Conservation (phyloP, 352 stramenopile species). For the Phytophthora quininea region DNA sequence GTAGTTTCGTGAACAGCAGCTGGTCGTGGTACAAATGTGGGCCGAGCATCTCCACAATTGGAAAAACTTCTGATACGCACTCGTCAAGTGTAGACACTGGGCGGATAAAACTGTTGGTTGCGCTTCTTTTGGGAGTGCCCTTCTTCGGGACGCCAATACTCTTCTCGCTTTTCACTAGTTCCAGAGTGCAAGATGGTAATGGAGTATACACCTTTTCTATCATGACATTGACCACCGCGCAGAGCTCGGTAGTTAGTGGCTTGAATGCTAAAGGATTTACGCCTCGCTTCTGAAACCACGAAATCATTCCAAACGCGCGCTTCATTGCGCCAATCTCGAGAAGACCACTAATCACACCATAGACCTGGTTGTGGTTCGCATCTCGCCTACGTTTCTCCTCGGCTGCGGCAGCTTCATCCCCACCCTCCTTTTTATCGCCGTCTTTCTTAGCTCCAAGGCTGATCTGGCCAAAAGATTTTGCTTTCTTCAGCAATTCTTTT, state of each 20-base stretch:
- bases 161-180: conserved; percentile 34
- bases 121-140: conserved; percentile 8
- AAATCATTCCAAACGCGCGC: conserved; percentile 80
- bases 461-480: conserved; percentile 71
- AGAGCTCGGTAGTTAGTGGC: conserved; percentile 70
- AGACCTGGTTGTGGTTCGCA: conserved; percentile 74
- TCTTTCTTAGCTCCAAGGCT: conserved; percentile 68
- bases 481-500: conserved; percentile 62
- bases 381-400: conserved; percentile 28
- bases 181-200: conserved; percentile 60
- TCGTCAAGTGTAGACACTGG: conserved; percentile 45
- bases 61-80: conserved; percentile 56
- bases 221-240: conserved; percentile 69
- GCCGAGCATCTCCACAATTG: conserved; percentile 69
- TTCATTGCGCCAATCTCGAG: conserved; percentile 73
- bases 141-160: conserved; percentile 9
- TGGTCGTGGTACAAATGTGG: conserved; percentile 71
- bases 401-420: conserved; percentile 34
- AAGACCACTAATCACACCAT: conserved; percentile 81
- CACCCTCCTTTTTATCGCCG: conserved; percentile 30
- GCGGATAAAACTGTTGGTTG: conserved; percentile 37
- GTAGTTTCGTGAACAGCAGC: conserved; percentile 75
- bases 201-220: conserved; percentile 59
- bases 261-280: conserved; percentile 73
- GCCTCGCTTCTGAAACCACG: conserved; percentile 71